phyloP scores from a whole-genome alignment of 139 green algal species.

The Closterium sp. region DNA sequence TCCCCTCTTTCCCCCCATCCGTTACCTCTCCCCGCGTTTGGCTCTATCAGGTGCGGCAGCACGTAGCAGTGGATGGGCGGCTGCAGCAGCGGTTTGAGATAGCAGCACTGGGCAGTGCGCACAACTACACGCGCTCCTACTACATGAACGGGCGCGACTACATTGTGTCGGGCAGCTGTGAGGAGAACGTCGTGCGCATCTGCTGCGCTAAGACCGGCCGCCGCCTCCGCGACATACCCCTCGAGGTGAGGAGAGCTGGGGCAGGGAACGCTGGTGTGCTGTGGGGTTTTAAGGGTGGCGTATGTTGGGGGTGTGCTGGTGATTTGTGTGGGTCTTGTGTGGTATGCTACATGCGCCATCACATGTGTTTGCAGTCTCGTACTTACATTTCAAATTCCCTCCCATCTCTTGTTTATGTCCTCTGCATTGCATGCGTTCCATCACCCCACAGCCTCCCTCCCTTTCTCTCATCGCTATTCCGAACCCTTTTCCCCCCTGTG shows the following conservation, averaged over 20 bases:
- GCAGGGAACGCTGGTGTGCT: background rate
- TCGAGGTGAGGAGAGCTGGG: conserved; percentile 25
- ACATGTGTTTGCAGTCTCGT: background rate
- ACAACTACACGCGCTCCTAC: conserved; percentile 54
- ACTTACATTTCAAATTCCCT: too few relatives aligned
- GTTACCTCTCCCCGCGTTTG: too few relatives aligned
- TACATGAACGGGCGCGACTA: conserved; percentile 52
- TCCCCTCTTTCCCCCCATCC: background rate
- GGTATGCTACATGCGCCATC: background rate
- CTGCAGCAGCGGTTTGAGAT: conserved; percentile 41
- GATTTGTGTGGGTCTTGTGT: background rate
- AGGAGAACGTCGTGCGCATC: conserved; percentile 47
- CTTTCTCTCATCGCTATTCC: background rate
- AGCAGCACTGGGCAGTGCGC: conserved; percentile 14
- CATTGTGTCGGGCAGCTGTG: conserved; percentile 48
- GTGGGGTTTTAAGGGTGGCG: too few relatives aligned
- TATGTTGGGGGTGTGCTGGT: background rate
- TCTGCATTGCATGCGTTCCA: background rate
- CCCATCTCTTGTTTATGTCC: too few relatives aligned
- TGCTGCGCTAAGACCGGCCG: conserved; percentile 44
- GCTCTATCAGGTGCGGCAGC: conserved; percentile 37
- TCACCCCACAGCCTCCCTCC: background rate
- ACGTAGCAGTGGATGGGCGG: conserved; percentile 40
- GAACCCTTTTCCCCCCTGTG: background rate
- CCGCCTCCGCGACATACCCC: conserved; percentile 38